These are phyloP conservation scores for Penicillium samsonianum DNA, from an alignment of 495 filamentous ascomycete genomes.

Conservation along the genomic window DNA sequence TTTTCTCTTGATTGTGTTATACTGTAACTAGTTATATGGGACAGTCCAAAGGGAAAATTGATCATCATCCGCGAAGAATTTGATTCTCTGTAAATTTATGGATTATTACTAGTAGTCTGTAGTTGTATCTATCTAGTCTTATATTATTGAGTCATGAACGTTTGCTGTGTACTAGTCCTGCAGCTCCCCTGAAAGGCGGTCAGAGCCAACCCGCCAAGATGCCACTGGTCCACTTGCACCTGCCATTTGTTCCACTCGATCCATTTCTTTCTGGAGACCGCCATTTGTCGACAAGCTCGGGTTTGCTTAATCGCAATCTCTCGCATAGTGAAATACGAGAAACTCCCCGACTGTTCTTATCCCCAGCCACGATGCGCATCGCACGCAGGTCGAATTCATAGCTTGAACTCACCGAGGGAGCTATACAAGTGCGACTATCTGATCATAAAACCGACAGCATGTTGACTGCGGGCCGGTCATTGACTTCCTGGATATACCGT, in stretches of 20 bases:
- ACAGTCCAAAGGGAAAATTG: constrained; percentile 26
- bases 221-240: constrained; percentile 29
- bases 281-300: constrained; percentile 7
- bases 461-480: constrained; percentile 22
- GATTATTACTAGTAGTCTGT: not conserved
- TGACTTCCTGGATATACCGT: constrained; percentile 10
- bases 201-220: constrained; percentile 18
- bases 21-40: constrained; percentile 29
- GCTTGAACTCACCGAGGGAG: constrained; percentile 12
- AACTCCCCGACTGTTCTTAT: constrained; percentile 13
- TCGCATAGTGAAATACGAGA: not conserved
- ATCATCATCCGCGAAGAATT: constrained; percentile 26
- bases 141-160: too few relatives aligned
- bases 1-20: constrained; percentile 27
- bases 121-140: not conserved
- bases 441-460: constrained; percentile 15
- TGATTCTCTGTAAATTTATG: not conserved
- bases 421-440: constrained; percentile 7
- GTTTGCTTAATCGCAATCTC: not conserved
- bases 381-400: constrained; percentile 10
- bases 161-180: too few relatives aligned
- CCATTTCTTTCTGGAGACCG: constrained; percentile 11
- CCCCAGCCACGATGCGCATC: constrained; percentile 21
- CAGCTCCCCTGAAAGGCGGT: constrained; percentile 10
- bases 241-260: not conserved